Evolutionary conservation across 768 basidiomycete species (phyloP).

Genomic region (Macrocybe gigantea): DNA sequence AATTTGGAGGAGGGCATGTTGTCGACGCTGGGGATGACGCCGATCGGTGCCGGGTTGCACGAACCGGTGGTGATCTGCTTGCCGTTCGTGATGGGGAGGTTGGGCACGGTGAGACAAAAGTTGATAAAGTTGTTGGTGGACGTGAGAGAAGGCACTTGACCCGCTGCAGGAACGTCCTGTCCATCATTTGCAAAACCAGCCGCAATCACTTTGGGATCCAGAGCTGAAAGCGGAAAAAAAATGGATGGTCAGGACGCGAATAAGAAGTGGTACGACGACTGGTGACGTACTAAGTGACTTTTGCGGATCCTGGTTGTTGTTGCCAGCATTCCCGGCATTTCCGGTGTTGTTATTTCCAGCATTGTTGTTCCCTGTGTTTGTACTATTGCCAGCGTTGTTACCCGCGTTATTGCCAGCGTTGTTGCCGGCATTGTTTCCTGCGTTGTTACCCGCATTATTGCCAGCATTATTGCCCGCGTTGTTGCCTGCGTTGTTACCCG

Average conservation of each 20-base stretch:
- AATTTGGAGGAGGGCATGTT: conserved; percentile 48
- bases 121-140: conserved; percentile 61
- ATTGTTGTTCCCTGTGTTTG: conserved; percentile 10
- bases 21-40: conserved; percentile 40
- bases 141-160: conserved; percentile 47
- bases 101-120: conserved; percentile 39
- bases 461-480: background rate
- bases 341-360: conserved; percentile 8
- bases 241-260: conserved; percentile 1
- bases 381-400: background rate
- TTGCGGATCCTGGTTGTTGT: conserved; percentile 33
- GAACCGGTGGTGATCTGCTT: conserved; percentile 46
- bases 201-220: conserved; percentile 41
- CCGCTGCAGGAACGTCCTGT: conserved; percentile 34
- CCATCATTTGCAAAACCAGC: conserved; percentile 43
- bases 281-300: conserved; percentile 30
- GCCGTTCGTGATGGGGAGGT: conserved; percentile 50
- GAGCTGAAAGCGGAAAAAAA: conserved; percentile 16
- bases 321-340: conserved; percentile 8
- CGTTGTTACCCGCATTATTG: background rate
- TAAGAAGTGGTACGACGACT: background rate
- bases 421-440: background rate
- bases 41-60: conserved; percentile 56
- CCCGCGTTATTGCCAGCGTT: background rate
- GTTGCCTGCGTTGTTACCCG: conserved; percentile 1